phyloP scores from a whole-genome alignment of 2,329 filamentous ascomycete species.

The Allantophomopsis lycopodina region DNA sequence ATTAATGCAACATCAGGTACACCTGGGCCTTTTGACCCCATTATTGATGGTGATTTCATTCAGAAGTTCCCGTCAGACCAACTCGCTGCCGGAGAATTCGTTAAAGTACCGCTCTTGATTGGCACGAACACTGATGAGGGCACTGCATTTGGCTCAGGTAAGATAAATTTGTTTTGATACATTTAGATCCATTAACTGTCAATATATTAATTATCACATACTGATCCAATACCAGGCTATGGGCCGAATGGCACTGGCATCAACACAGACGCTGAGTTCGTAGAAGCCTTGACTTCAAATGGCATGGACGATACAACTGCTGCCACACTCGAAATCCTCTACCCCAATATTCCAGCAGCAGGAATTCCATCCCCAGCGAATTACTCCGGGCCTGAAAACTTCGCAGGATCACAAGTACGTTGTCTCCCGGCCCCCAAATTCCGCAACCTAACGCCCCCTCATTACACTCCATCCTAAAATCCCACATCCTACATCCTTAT shows the following conservation, averaged over 20 bases:
- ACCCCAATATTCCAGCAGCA: conserved; percentile 33
- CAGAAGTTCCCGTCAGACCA: conserved; percentile 16
- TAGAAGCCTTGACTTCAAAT: conserved; percentile 1
- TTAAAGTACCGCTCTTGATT: conserved; percentile 27
- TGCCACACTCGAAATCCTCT: conserved; percentile 26
- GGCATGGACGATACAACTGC: conserved; percentile 13
- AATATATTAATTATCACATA: too few species aligned
- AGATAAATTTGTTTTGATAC: too few species aligned
- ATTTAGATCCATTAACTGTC: too few species aligned
- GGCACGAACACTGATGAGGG: conserved; percentile 23
- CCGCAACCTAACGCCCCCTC: neutral
- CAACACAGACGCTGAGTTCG: conserved; percentile 38
- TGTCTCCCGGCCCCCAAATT: conserved; percentile 19
- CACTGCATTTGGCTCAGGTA: conserved; percentile 20
- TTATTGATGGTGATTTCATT: conserved; percentile 23
- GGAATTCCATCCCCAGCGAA: conserved; percentile 29
- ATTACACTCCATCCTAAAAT: neutral
- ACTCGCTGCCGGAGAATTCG: conserved; percentile 18
- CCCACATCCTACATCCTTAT: neutral
- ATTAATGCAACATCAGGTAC: conserved; percentile 14
- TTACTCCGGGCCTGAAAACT: neutral
- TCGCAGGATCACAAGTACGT: neutral
- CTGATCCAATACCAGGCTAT: too few species aligned
- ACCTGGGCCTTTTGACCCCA: conserved; percentile 12
- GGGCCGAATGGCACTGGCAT: conserved; percentile 36